Evolutionary conservation across 495 filamentous ascomycete species (phyloP).

Genomic region (Penicillium silybi): DNA sequence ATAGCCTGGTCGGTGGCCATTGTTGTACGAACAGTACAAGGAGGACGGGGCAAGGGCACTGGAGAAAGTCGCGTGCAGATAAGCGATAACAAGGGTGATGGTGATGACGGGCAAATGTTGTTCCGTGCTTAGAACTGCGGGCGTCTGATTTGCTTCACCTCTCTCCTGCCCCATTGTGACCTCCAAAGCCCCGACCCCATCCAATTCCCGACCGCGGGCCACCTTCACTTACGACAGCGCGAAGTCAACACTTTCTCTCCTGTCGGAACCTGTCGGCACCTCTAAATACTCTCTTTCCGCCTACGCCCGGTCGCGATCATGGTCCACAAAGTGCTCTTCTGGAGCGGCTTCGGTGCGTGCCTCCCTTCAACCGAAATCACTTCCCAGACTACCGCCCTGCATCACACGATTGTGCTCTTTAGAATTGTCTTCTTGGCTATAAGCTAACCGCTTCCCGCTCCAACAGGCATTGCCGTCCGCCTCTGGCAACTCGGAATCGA

Average conservation of each 20-base stretch:
- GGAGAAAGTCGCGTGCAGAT: constrained; percentile 22
- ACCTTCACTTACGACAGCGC: constrained; percentile 12
- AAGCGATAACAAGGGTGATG: constrained; percentile 22
- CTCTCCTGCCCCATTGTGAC: constrained; percentile 27
- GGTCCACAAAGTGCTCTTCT: constrained; percentile 88
- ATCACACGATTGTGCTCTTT: background rate
- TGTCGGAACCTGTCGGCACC: constrained; percentile 7
- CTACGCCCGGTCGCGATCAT: constrained; percentile 27
- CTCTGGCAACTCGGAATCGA: constrained; percentile 97
- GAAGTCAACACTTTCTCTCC: background rate
- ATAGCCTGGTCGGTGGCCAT: constrained; percentile 45
- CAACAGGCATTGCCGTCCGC: constrained; percentile 78
- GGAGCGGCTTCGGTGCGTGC: constrained; percentile 88
- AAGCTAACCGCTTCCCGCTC: background rate
- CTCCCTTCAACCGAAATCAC: background rate
- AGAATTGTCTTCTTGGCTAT: background rate
- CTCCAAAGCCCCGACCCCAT: constrained; percentile 17
- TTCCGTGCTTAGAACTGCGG: constrained; percentile 41
- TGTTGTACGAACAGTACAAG: constrained; percentile 10
- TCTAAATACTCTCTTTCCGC: constrained; percentile 12
- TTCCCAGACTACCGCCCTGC: background rate
- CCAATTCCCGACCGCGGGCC: constrained; percentile 14
- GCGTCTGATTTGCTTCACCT: constrained; percentile 41
- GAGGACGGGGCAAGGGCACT: background rate
- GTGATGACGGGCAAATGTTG: constrained; percentile 15